Evolutionary conservation across 352 stramenopile genomes (phyloP), one percentile per base, ranked within the genome.

Genomic region (Phytophthora sp.): DNA sequence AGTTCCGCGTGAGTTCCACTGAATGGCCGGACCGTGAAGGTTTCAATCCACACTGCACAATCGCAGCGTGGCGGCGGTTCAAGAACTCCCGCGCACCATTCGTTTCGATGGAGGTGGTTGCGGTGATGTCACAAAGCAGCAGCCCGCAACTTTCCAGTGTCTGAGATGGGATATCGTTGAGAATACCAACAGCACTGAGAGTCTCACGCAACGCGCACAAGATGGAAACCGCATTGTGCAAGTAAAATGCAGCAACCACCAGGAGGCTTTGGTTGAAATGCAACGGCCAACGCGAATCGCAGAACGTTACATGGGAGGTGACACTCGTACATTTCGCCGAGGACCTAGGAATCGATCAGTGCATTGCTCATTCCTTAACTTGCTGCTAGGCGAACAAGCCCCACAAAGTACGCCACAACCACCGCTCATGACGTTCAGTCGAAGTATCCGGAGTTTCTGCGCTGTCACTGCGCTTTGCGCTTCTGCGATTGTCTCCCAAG

Each of bases 221-320:
- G 11, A 34, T 34, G 28, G 28, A 34, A 34, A 34, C 28, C 11
- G 28, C 28, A 34, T 11, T 34, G 28, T 6, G 6, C 28, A 34
- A 34, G 28, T 34, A 11, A 6, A 34, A 34, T 6, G 28, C 28
- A 34, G 28, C 11, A 34, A 11, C 11, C 6, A 34, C 28, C 28
- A 34, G n/a, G n/a, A 34, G 11, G 6, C 28, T 46, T 46, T 31
- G 28, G 39, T 10, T 50, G 51, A 62, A 63, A 51, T 48, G 38
- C 52, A 59, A 67, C 44, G 8, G 53, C 44, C 24, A 12, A 37
- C 51, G 28, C 26, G 45, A 68, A 68, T 68, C 59, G 41, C 52
- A 62, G 45, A 57, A 63, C 60, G 60, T 69, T 69, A 58, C 31
- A 46, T 63, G 52, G 42, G 53, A 63, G 34, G 51, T 23, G 26